Evolutionary conservation across 306 rosid species (phyloP), one percentile per base, ranked within the genome.

Genomic region (Trichosanthes cucumerina): DNA sequence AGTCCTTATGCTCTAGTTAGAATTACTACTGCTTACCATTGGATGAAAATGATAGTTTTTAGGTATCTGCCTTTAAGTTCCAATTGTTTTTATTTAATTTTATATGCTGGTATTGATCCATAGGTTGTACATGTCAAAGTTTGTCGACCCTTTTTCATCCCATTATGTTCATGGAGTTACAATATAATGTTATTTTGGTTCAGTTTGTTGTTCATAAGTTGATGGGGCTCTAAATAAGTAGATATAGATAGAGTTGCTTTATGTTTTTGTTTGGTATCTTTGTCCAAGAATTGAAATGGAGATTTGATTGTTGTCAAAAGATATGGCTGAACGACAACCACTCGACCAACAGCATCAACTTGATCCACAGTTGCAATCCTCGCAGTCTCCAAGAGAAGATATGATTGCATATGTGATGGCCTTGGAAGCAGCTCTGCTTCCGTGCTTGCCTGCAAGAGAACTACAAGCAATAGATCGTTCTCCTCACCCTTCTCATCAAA

Each of bases 401-500:
- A 95, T 95, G 97, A 39, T 89, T 80, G 80, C 92, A 0, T 90
- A 89, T 74, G 92, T 92, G 76, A 78, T 78, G 87, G 92, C 97
- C 52, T 79, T 95, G 86, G 98, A 95, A 87, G 89, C 91, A 83
- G 96, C 97, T 82, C 83, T 95, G 87, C 98, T 95, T 80, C 98
- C 98, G 39, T 95, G 97, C 82, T 86, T 95, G 89, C 98, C 98
- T 24, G 97, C 97, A 16, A 86, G 91, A 83, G 98, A 95, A 85
- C 97, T 95, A 83, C 97, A 95, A 79, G 98, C 97, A n/a, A 91
- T 91, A 31, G 97, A 95, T 85, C 97, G 97, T 38, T 95, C 97
- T 31, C 97, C 97, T 0, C 91, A 89, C 43, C 97, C 97, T 76
- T 95, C 98, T 23, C 97, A 95, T 82, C 98, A 92, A 80, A 91